Base-by-base conservation (phyloP, 495 filamentous ascomycete species). In the Xylaria cubensis region DNA sequence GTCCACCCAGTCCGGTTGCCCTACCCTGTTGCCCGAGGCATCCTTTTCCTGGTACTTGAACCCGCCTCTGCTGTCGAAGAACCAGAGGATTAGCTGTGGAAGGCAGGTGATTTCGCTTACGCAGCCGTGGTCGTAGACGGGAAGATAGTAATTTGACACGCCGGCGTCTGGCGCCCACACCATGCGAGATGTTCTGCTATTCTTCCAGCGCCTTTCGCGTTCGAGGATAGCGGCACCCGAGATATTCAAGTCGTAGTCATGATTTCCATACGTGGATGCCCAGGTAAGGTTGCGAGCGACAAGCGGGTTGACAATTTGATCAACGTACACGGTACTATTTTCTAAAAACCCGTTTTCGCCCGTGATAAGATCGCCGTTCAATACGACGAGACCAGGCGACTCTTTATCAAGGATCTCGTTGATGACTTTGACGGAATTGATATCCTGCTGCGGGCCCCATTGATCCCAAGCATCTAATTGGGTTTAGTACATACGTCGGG, bases 341-440 rank as follows among this genome's bases (percentile, higher is more conserved):
- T 86, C 81, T 15, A 83, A 75, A 50, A 84, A 88, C 1, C 87
- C 87, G 68, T 89, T 88, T 72, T 94, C 90, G 29, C 92, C 91
- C 0, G 92, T 91, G 71, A 94, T 90, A 12, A 94, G 81, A 73
- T 94, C 92, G 46, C 92, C 92, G 66, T 94, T 94, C 1, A 94
- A 78, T 9, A 94, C 86, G 26, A 92, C 90, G 1, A 94, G 85
- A 34, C 90, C 82, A 72, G 70, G 69, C 0, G 78, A 73, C 74
- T 93, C 92, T 7, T 79, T 72, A n/a, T 87, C 80, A 3, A 94
- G 85, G 21, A 93, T 81, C 17, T 80, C 75, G 64, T 87, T 86
- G 78, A 94, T 89, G 9, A 93, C 88, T 6, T 79, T 75, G 53
- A 86, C 83, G 0, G 88, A 88, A 59, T 86, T 87, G 66, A 84